Percentiles rank a stretch among this genome's conserved stretches.
Conservation (phyloP, 1,284 basidiomycete genomes). For the Papiliotrema terrestris region DNA sequence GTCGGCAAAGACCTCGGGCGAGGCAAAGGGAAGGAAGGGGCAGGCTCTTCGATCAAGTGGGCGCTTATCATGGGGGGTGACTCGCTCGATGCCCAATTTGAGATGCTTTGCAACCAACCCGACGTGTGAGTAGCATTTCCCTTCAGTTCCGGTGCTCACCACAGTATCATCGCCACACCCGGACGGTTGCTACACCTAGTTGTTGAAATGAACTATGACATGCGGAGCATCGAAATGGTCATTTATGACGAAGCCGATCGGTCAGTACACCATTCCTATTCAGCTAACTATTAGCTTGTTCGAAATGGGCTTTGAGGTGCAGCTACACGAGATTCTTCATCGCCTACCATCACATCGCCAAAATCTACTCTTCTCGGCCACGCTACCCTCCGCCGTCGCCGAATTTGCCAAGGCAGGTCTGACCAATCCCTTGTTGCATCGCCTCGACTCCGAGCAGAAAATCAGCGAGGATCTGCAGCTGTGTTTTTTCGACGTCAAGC, state of each 20-base stretch:
- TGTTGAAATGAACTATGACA: constrained; percentile 94
- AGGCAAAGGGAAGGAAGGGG: constrained; percentile 55
- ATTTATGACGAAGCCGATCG: constrained; percentile 98
- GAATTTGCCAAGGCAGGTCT: constrained; percentile 97
- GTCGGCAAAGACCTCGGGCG: constrained; percentile 91
- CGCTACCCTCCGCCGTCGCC: constrained; percentile 89
- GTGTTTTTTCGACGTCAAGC: constrained; percentile 91
- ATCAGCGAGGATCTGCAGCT: constrained; percentile 90
- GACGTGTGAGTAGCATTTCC: constrained; percentile 69
- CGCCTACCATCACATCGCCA: constrained; percentile 83
- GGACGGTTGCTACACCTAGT: constrained; percentile 92
- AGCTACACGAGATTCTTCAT: constrained; percentile 84
- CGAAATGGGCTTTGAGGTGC: constrained; percentile 94
- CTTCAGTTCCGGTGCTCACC: neutral
- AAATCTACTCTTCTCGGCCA: constrained; percentile 92
- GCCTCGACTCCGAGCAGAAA: constrained; percentile 92
- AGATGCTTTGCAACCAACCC: constrained; percentile 89
- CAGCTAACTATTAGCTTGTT: constrained; percentile 61
- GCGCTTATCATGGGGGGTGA: constrained; percentile 94
- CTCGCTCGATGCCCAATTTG: constrained; percentile 92
- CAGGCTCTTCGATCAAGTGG: constrained; percentile 73
- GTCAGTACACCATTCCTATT: constrained; percentile 18
- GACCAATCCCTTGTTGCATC: constrained; percentile 87
- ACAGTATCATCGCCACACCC: constrained; percentile 91
- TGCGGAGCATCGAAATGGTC: constrained; percentile 82